A percentile compares a stretch with the other conserved stretches of the same genome.
Evolutionary conservation across 2,329 filamentous ascomycete genomes (phyloP).

Genomic region (Aspergillus quadrilineatus): DNA sequence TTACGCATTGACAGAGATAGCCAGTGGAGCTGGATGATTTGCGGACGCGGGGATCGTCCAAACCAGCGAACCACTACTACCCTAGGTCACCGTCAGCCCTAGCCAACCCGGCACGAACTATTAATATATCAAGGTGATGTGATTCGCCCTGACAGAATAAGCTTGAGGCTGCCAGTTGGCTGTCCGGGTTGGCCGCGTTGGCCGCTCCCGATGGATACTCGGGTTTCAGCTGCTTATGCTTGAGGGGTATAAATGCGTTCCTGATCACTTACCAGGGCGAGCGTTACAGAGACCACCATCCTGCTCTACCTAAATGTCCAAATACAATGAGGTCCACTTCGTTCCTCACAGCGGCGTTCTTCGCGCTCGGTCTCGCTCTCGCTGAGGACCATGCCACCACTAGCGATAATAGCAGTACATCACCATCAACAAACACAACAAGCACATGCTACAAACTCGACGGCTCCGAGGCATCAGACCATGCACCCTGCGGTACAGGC

Average conservation of each 20-base stretch:
- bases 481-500: conserved; percentile 3
- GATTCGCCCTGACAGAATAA: background rate
- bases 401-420: background rate
- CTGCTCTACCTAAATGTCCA: background rate
- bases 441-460: conserved; percentile 7
- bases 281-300: background rate
- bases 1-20: too few relatives aligned
- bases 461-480: background rate
- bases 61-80: too few relatives aligned
- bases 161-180: background rate
- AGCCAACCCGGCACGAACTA: background rate
- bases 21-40: too few relatives aligned
- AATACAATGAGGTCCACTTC: too few relatives aligned
- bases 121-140: background rate
- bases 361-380: background rate
- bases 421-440: background rate
- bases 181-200: too few relatives aligned
- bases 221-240: background rate
- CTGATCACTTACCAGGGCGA: too few relatives aligned
- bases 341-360: too few relatives aligned
- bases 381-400: background rate
- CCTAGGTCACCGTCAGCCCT: background rate
- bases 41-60: too few relatives aligned
- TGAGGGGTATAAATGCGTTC: background rate
- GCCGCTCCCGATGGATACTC: background rate